Evolutionary conservation across 2,329 filamentous ascomycete species (phyloP), one percentile per base, ranked within the genome.

Genomic region (Fusarium pilosicola): DNA sequence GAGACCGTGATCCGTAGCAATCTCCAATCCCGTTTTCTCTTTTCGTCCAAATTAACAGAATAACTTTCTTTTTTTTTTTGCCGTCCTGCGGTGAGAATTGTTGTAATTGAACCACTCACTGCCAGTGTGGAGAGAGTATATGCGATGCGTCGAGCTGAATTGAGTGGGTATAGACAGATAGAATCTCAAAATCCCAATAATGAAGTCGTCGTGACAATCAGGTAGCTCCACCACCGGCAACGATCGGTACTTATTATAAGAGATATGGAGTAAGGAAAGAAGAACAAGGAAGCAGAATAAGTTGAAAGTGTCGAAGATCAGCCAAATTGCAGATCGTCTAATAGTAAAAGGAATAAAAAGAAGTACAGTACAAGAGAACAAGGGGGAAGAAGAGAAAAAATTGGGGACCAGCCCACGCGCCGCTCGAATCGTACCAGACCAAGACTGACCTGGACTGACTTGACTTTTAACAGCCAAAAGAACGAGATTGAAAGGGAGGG

Each of bases 391-490:
- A 58, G 52, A 41, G 59, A 58, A 46, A 73, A 74, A 73, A 74
- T 34, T 48, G 49, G 71, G 72, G 71, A 78, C 76, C 76, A 78
- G 76, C 76, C 76, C 76, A 78, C 46, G 57, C 73, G 73, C 73
- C 64, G 58, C 72, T 74, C 64, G 60, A 65, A 77, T 78, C 76
- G 76, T 77, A 77, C 76, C 73, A 77, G 72, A 69, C 70, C 74
- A 70, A 76, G 71, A 64, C 57, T 10, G 44, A 45, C 44, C 61
- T 63, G 66, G 60, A 70, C 65, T 66, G 68, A 68, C 68, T 71
- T 68, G 63, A 63, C 64, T 66, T 45, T 72, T 67, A 66, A 60
- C 34, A 60, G 73, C 52, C 56, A 60, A 68, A 68, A 61, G 49
- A 64, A 62, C 61, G 72, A 66, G 63, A 67, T 66, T 58, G 30